phyloP scores from a whole-genome alignment of 106 monocot species.

The Narthecium ossifragum region DNA sequence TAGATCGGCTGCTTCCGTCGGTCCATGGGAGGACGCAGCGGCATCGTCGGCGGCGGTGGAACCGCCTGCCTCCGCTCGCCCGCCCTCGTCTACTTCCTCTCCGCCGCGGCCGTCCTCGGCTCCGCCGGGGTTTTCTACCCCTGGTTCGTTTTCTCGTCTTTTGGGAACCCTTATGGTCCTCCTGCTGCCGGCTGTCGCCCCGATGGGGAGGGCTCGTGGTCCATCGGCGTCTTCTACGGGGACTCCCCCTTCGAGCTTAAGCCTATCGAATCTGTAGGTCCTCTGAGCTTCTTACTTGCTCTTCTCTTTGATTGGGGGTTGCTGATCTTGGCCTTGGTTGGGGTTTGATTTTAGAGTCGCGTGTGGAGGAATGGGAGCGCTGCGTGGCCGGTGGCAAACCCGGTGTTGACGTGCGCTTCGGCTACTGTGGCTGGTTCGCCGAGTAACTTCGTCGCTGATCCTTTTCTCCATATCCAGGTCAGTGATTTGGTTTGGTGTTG shows the following conservation, averaged over 20 bases:
- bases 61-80: conserved; percentile 7
- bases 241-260: conserved; percentile 65
- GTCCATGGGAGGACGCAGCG: neutral
- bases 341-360: conserved; percentile 31
- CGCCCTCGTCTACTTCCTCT: conserved; percentile 37
- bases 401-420: conserved; percentile 69
- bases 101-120: conserved; percentile 25
- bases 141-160: conserved; percentile 49
- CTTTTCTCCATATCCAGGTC: conserved; percentile 79
- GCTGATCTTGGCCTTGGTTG: neutral
- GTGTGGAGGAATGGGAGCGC: conserved; percentile 56
- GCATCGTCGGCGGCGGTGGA: conserved; percentile 1
- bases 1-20: neutral
- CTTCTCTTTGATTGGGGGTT: neutral
- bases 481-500: neutral
- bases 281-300: neutral
- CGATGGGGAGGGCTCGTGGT: conserved; percentile 93
- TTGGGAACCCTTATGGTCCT: conserved; percentile 19
- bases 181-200: conserved; percentile 40
- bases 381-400: conserved; percentile 92
- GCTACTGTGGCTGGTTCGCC: conserved; percentile 47
- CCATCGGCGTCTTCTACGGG: conserved; percentile 82
- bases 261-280: conserved; percentile 67
- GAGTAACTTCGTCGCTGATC: conserved; percentile 93
- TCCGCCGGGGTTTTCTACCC: conserved; percentile 44